Percentiles rank a stretch among this genome's conserved stretches.
phyloP scores from a whole-genome alignment of 2,329 filamentous ascomycete genomes.

The Talaromyces sp. region DNA sequence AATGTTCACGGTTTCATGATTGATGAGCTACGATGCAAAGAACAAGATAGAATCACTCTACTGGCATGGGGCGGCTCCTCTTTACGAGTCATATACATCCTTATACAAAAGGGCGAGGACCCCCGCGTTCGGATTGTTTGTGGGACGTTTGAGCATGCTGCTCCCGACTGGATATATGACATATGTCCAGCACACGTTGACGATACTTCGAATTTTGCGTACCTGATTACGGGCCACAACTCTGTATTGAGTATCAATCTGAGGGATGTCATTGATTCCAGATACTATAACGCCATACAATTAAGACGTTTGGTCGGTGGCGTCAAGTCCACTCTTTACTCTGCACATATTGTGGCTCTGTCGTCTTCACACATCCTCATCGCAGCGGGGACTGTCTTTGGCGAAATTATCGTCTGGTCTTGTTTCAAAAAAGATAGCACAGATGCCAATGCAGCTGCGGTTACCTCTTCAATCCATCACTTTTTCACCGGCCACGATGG shows the following conservation, averaged over 20 bases:
- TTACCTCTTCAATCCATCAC: conserved; percentile 45
- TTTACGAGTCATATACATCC: conserved; percentile 42
- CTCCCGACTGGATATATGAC: conserved; percentile 74
- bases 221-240: conserved; percentile 82
- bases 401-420: conserved; percentile 87
- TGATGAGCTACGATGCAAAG: conserved; percentile 20
- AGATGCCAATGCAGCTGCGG: conserved; percentile 12
- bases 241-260: conserved; percentile 56
- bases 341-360: conserved; percentile 66
- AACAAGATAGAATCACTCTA: conserved; percentile 20
- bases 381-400: conserved; percentile 87
- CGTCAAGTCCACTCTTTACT: conserved; percentile 78
- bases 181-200: conserved; percentile 42
- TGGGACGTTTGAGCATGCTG: conserved; percentile 41
- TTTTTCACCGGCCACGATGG: conserved; percentile 73
- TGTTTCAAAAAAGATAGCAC: conserved; percentile 42
- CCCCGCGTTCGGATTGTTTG: conserved; percentile 26
- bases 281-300: conserved; percentile 24
- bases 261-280: conserved; percentile 14
- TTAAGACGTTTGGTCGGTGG: conserved; percentile 43
- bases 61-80: conserved; percentile 68
- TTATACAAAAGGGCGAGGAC: not conserved
- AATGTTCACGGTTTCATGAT: conserved; percentile 37
- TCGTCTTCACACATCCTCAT: conserved; percentile 60
- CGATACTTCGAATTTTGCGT: conserved; percentile 39